Conservation (phyloP, 2,329 filamentous ascomycete genomes). For the Ascochyta fabae region DNA sequence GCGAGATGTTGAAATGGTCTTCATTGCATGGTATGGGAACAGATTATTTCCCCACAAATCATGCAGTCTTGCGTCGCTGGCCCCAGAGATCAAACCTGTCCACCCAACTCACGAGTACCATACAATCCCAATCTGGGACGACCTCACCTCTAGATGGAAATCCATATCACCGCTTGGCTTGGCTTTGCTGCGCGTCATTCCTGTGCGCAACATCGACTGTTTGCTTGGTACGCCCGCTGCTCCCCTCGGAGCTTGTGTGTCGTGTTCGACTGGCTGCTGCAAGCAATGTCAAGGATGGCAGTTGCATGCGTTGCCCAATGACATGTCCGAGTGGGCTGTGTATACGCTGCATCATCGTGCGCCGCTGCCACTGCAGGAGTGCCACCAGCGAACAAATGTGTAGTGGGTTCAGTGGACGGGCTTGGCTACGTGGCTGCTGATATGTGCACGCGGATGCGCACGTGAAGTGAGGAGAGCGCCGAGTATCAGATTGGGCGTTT, state of each 20-base stretch:
- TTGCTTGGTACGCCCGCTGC: constrained; percentile 3
- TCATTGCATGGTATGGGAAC: constrained; percentile 1
- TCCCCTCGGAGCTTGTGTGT: constrained; percentile 3
- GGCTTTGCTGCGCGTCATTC: constrained; percentile 6
- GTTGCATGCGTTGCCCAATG: constrained; percentile 3
- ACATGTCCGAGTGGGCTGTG: background rate
- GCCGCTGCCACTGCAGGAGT: constrained; percentile 10
- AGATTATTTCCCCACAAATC: background rate
- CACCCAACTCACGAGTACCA: constrained; percentile 2
- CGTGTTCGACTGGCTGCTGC: constrained; percentile 2
- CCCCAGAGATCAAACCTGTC: background rate
- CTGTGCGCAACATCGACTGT: background rate
- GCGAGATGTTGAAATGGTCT: background rate
- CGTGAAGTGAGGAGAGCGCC: constrained; percentile 7
- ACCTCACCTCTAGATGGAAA: background rate
- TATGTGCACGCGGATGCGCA: constrained; percentile 10
- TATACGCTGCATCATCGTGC: constrained; percentile 4
- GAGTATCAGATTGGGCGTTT: constrained; percentile 3
- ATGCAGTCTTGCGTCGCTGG: background rate
- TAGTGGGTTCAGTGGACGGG: background rate
- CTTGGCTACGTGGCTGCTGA: constrained; percentile 12
- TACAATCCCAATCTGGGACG: background rate
- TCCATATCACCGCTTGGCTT: background rate
- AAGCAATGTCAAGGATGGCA: constrained; percentile 1
- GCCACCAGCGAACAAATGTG: constrained; percentile 5